Conservation (phyloP, 2,329 filamentous ascomycete species). For the Neofusicoccum umdonicola region DNA sequence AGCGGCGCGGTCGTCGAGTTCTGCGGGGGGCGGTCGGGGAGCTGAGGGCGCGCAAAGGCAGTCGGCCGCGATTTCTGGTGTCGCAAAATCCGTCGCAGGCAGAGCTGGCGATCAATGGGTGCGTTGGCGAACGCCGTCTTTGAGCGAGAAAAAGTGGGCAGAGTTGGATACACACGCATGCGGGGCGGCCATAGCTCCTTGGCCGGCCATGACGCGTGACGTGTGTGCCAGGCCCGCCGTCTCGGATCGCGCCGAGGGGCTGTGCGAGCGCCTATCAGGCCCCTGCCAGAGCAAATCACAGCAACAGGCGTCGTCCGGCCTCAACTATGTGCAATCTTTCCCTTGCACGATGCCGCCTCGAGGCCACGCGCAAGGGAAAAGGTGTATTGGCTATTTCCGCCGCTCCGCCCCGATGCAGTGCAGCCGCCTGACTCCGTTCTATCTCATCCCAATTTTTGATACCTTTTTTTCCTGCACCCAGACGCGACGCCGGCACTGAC, state of each 20-base stretch:
- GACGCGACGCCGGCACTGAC: not conserved
- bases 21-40: not conserved
- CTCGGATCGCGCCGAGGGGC: conserved; percentile 1
- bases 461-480: not conserved
- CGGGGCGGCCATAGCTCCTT: conserved; percentile 17
- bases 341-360: not conserved
- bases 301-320: too few species aligned
- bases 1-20: not conserved
- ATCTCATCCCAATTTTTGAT: conserved; percentile 12
- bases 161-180: conserved; percentile 2
- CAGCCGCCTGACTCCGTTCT: conserved; percentile 3
- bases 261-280: conserved; percentile 2
- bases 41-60: not conserved
- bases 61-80: not conserved
- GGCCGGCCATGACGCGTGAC: not conserved
- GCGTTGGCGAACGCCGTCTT: not conserved
- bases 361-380: not conserved
- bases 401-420: not conserved
- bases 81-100: not conserved
- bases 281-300: not conserved
- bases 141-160: conserved; percentile 8
- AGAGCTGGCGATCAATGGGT: conserved; percentile 2
- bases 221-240: conserved; percentile 5
- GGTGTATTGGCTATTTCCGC: conserved; percentile 6
- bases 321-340: not conserved